Base-by-base conservation (phyloP, 208 protist genomes). In the Leishmania martiniquensis region DNA sequence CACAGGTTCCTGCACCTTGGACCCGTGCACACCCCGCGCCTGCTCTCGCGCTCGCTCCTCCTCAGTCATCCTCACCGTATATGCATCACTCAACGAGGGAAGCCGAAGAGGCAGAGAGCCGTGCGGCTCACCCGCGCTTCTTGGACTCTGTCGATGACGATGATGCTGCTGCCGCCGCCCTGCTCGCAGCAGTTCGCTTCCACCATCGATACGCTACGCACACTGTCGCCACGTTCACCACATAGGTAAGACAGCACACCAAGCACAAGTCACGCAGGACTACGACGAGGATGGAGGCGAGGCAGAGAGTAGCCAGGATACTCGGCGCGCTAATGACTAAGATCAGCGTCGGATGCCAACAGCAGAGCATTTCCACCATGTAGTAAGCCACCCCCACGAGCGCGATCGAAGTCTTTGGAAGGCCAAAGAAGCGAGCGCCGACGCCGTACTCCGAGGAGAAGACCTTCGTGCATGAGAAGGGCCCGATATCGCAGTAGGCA, bases 201-300 rank as follows among this genome's bases (percentile, higher is more conserved):
- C 74, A 87, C 87, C 83, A 88, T 45, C 82, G 81, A 72, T 88
- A 88, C 17, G 87, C 72, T 20, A 88, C 34, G 47, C 80, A 62
- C 65, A 75, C 86, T 5, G 86, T 86, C 7, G 78, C 47, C 54
- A 93, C 67, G 71, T 95, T 95, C 37, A 95, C 89, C n/a, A 93
- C 81, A 78, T 95, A 95, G n/a, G 86, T 91, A 12, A 82, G 89
- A 72, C 78, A 87, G 84, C 91, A 95, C 60, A 95, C 91, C 0
- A 93, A 34, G 66, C 91, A 95, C 15, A 95, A 25, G 59, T 95
- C 91, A 25, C 85, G 81, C 78, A 95, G 60, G 32, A 92, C 76
- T 37, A 92, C 54, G 0, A 72, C 84, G 20, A 95, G 81, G 39
- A 95, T 87, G 49, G 85, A 87, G 37, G 89, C 81, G 17, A 95